Evolutionary conservation across 441 rosid species (phyloP), one percentile per base, ranked within the genome.

Genomic region (Syzygium syzygioides): DNA sequence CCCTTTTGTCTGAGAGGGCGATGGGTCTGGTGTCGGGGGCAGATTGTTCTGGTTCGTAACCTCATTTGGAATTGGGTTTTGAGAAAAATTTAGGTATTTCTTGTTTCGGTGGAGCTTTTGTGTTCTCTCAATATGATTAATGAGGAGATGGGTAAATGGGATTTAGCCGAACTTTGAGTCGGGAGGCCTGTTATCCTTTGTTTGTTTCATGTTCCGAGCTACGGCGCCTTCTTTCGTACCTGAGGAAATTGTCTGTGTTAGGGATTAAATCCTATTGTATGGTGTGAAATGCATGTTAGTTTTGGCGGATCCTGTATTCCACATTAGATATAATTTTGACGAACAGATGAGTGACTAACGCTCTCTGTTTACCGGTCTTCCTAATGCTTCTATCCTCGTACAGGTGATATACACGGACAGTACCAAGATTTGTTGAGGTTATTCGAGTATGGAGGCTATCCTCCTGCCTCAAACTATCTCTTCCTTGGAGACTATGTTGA

Each of bases 401-500:
- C 84, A 88, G 89, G 89, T 76, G 90, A 88, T 34, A 68, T 85
- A 54, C 90, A 88, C 20, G 90, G 90, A 19, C 90, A 88, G n/a
- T 88, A 53, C 87, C 90, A 30, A 30, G 90, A 88, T 37, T 84
- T 88, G 84, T 83, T 88, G 66, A 71, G 90, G 48, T 59, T 88
- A 45, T 88, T 88, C 23, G 85, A 88, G 25, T 79, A 66, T 26
- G 90, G 90, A 15, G 90, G 90, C 55, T 71, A 86, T 83, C 90
- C 90, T 37, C 87, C 90, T 34, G 56, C 85, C 18, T 62, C 87
- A 1, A 88, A 55, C 85, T 88, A 85, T 54, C 90, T 85, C 85
- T 88, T 88, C 87, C 87, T 88, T 25, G 87, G 90, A n/a, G 90
- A 88, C 87, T 88, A 88, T 12, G 90, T 85, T 8, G 90, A 88